phyloP scores from a whole-genome alignment of 306 rosid genomes.

The Inga leiocalycina region DNA sequence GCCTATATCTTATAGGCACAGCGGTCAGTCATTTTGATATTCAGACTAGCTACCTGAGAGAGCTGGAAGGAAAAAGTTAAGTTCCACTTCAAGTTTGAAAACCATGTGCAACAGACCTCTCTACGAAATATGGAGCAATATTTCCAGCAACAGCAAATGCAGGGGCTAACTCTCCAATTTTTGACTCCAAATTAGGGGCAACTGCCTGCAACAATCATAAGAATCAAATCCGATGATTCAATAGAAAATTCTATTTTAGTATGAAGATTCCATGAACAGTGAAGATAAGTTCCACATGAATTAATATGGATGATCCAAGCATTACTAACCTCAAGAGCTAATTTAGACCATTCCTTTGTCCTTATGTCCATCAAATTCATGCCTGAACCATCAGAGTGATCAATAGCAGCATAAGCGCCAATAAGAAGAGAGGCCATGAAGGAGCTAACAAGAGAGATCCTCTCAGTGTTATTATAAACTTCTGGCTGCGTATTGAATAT shows the following conservation, averaged over 20 bases:
- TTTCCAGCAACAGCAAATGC: conserved; percentile 83
- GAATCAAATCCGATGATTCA: conserved; percentile 19
- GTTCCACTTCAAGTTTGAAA: background rate
- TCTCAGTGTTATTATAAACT: conserved; percentile 70
- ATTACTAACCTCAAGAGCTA: conserved; percentile 68
- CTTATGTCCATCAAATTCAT: conserved; percentile 95
- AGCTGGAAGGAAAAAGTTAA: background rate
- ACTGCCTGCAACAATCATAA: conserved; percentile 64
- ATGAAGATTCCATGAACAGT: background rate
- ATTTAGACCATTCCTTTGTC: conserved; percentile 70
- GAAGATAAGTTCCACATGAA: conserved; percentile 11
- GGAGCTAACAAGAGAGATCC: conserved; percentile 97
- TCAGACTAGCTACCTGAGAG: background rate
- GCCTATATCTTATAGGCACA: background rate
- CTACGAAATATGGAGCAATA: conserved; percentile 76
- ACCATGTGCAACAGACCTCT: conserved; percentile 53
- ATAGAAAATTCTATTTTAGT: conserved; percentile 6
- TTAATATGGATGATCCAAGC: background rate
- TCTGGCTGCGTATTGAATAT: conserved; percentile 65
- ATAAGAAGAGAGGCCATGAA: conserved; percentile 83
- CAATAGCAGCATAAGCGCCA: conserved; percentile 81
- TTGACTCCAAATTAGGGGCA: conserved; percentile 80
- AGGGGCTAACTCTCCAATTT: conserved; percentile 85
- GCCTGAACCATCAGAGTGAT: conserved; percentile 90
- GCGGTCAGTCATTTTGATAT: background rate